Evolutionary conservation across 2,329 filamentous ascomycete species (phyloP).

Genomic region (Colletotrichum truncatum): DNA sequence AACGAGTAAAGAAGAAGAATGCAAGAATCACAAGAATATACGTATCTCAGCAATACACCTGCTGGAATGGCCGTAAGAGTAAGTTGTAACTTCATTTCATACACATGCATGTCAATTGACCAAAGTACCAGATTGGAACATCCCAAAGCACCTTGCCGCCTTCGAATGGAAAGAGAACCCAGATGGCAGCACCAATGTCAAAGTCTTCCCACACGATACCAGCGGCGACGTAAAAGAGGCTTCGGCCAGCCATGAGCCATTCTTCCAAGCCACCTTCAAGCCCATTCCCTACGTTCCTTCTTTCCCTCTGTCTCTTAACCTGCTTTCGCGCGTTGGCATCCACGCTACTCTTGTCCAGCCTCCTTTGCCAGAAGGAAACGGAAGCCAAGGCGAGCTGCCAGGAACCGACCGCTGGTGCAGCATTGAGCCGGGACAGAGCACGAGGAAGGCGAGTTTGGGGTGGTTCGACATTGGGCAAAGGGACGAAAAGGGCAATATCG

Average conservation of each 20-base stretch:
- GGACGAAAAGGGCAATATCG: slow-evolving; percentile 37
- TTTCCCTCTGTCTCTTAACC: slow-evolving; percentile 52
- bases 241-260: slow-evolving; percentile 44
- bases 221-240: slow-evolving; percentile 41
- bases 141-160: slow-evolving; percentile 62
- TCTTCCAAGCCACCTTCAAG: slow-evolving; percentile 57
- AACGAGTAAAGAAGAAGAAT: slow-evolving; percentile 43
- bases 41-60: slow-evolving; percentile 60
- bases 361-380: slow-evolving; percentile 53
- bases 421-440: slow-evolving; percentile 41
- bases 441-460: slow-evolving; percentile 44
- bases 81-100: slow-evolving; percentile 26
- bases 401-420: slow-evolving; percentile 58
- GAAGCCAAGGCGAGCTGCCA: slow-evolving; percentile 50
- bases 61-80: slow-evolving; percentile 63
- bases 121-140: slow-evolving; percentile 57
- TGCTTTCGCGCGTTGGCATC: slow-evolving; percentile 51
- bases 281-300: slow-evolving; percentile 49
- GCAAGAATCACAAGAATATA: slow-evolving; percentile 62
- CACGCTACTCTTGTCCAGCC: slow-evolving; percentile 56
- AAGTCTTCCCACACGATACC: slow-evolving; percentile 55
- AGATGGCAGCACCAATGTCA: slow-evolving; percentile 48
- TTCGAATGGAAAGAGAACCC: slow-evolving; percentile 54
- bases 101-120: not conserved
- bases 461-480: slow-evolving; percentile 58